Base-by-base conservation (phyloP, 305 asterid species). In the Solanum aculeatissimum region DNA sequence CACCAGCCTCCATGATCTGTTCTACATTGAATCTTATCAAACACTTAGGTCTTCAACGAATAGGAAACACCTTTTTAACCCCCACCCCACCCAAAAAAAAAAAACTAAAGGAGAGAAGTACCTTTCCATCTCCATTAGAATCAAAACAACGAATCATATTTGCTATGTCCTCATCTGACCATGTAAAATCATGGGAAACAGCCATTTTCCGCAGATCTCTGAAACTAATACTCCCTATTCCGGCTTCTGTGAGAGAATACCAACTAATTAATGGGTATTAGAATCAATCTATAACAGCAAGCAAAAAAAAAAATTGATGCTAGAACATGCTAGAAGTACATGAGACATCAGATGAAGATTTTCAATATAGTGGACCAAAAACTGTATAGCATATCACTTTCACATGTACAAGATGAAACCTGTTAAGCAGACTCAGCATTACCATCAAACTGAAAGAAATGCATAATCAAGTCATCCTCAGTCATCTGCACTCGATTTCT, bases 391-490 rank as follows among this genome's bases (percentile, higher is more conserved):
- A 53, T 21, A 89, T 38, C 9, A 12, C 45, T 69, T 27, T 40
- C 65, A 51, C 45, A 51, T 45, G 53, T 66, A 53, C 72, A 80
- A 82, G 63, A 54, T 40, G 19, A 81, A 85, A 80, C 29, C 68
- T 32, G 43, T 60, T 6, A 74, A 83, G 85, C 65, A 45, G 83
- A 86, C 43, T 79, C 79, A 66, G 68, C 80, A 88, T 90, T 94
- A 95, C 98, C 99, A 91, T 96, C 99, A 29, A 95, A 92, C 89
- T 93, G 97, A 89, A 95, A 93, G 89, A 93, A 96, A 92, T 93
- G 93, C 72, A 95, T 82, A 83, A 96, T 90, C 90, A 95, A 85
- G 88, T 96, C 98, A 88, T 96, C 99, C 85, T 94, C 94, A 29
- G 94, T 87, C 97, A 96, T 95, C 86, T 93, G 97, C 91, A 92